A percentile compares a stretch with the other conserved stretches of the same genome.
Conservation (phyloP, 768 basidiomycete genomes). For the Macrocybe gigantea region DNA sequence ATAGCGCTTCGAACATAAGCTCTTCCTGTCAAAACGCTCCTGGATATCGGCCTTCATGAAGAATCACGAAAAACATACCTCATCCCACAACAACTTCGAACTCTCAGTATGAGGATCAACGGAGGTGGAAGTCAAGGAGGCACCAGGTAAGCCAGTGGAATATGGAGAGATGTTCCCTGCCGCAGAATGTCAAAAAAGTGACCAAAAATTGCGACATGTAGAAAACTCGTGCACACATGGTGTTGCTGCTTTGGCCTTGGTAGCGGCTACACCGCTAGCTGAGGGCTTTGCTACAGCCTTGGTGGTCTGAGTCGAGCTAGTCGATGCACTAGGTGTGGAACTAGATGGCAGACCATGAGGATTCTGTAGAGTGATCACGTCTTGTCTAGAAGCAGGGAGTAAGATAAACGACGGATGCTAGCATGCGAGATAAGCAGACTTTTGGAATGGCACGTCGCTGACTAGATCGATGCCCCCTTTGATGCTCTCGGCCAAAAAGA, state of each 20-base stretch:
- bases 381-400: slow-evolving; percentile 44
- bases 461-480: slow-evolving; percentile 85
- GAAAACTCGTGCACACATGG: background rate
- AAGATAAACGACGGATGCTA: background rate
- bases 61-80: slow-evolving; percentile 36
- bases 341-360: slow-evolving; percentile 70
- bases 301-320: slow-evolving; percentile 20
- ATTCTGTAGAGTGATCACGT: slow-evolving; percentile 93
- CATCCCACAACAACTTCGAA: slow-evolving; percentile 91
- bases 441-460: slow-evolving; percentile 78
- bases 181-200: background rate
- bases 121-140: slow-evolving; percentile 90
- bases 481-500: slow-evolving; percentile 88
- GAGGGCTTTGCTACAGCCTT: slow-evolving; percentile 30
- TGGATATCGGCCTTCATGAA: background rate
- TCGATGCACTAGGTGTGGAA: slow-evolving; percentile 30
- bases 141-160: slow-evolving; percentile 84
- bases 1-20: slow-evolving; percentile 94
- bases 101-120: slow-evolving; percentile 65
- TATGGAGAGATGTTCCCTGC: slow-evolving; percentile 90
- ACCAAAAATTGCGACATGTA: background rate
- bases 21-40: slow-evolving; percentile 59
- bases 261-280: slow-evolving; percentile 20
- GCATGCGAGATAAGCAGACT: slow-evolving; percentile 36
- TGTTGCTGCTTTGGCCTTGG: slow-evolving; percentile 30